phyloP scores from a whole-genome alignment of 768 basidiomycete species.

The Kwoniella sp. region DNA sequence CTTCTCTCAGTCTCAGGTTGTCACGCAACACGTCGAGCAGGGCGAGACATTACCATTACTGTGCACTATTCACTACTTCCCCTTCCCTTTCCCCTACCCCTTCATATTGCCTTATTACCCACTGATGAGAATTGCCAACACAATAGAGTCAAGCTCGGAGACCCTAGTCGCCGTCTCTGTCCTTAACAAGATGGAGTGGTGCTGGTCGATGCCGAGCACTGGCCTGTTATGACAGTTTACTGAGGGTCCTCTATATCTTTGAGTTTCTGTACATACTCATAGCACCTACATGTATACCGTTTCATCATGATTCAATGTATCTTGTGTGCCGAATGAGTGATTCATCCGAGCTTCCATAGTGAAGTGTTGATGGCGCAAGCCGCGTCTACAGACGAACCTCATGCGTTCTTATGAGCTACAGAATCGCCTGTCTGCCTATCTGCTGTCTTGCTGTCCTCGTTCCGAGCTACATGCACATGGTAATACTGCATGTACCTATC shows the following conservation, averaged over 20 bases:
- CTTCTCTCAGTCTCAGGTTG: conserved; percentile 2
- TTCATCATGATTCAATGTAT: too few relatives aligned
- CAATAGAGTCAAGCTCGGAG: conserved; percentile 35
- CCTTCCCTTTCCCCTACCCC: background rate
- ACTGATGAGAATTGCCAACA: conserved; percentile 34
- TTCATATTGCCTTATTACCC: conserved; percentile 3
- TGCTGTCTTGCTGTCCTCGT: too few relatives aligned
- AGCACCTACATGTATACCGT: too few relatives aligned
- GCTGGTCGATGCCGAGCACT: conserved; percentile 32
- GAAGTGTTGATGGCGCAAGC: too few relatives aligned
- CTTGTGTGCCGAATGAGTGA: too few relatives aligned
- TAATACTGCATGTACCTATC: too few relatives aligned
- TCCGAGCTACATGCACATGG: too few relatives aligned
- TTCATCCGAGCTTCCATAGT: too few relatives aligned
- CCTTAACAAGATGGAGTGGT: conserved; percentile 11
- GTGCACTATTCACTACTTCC: conserved; percentile 3
- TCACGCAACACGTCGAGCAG: too few relatives aligned
- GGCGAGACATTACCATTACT: background rate
- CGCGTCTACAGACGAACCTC: too few relatives aligned
- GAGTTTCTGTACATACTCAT: background rate
- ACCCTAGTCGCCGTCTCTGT: conserved; percentile 27
- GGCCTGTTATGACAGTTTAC: conserved; percentile 34
- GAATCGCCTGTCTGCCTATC: too few relatives aligned
- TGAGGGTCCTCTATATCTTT: conserved; percentile 15
- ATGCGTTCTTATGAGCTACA: too few relatives aligned